Base-by-base conservation (phyloP, 805 yeast genomes). In the Cyberlindnera samutprakarnensis region DNA sequence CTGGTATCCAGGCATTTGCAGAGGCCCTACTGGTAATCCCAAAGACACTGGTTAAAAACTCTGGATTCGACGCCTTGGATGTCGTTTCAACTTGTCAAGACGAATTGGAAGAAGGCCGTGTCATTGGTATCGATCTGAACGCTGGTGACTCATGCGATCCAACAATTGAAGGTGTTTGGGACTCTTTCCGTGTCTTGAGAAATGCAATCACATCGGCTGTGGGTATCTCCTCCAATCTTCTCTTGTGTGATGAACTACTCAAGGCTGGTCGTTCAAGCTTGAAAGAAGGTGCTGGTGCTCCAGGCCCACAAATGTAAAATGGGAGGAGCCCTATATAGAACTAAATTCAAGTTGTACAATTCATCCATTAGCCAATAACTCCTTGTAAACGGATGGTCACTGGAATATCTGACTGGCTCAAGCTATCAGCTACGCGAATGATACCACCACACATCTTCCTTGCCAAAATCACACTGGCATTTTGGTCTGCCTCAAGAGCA, bases 111-210 rank as follows among this genome's bases (percentile, higher is more conserved):
- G 92, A 81, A 28, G 92, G 80, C 32, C 76, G 82, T 49, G 72
- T 75, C 20, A 95, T 88, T 27, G 99, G 98, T 36, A 78, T 92
- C 33, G 95, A 92, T 56, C 70, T 92, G 44, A 75, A 73, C 39
- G 71, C 90, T 9, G 99, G 99, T 24, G 96, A 88, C 54, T 92
- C 96, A 30, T 78, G 90, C 73, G 96, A 90, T 53, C 96, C 98
- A 30, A 71, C 85, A 7, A 71, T 83, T 33, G 95, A 85, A 54
- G 98, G 98, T 39, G 75, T 92, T 37, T 92, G 96, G 94, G 99
- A 92, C 61, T 83, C 95, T 17, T 92, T 74, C 65, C 70, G 98
- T 44, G 98, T 92, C 24, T 64, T 92, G 38, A 77, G 98, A 64
- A 92, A 92, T 56, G 95, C 95, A 8, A 67, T 92, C 33, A 76